Conservation (phyloP, 495 filamentous ascomycete genomes). For the Penicillium salamii region DNA sequence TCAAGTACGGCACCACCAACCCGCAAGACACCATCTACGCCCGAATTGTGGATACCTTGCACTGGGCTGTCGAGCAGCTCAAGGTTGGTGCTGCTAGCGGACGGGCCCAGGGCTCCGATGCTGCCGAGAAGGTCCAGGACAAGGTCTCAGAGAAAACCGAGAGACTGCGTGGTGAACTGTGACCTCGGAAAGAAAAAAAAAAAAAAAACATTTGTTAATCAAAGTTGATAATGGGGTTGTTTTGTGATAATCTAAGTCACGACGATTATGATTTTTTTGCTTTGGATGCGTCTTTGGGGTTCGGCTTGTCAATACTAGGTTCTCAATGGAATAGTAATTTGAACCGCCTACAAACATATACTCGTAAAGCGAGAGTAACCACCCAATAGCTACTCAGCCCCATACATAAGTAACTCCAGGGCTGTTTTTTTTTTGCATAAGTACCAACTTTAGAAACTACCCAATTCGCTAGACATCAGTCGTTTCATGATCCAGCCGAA, state of each 20-base stretch:
- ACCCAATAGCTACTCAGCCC: no score
- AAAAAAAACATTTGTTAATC: no score
- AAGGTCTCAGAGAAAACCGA: conserved; percentile 30
- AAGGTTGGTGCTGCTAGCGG: conserved; percentile 62
- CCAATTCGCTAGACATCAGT: neutral
- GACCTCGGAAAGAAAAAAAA: conserved; percentile 2
- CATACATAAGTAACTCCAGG: no score
- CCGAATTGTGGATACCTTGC: conserved; percentile 54
- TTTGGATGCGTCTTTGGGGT: neutral
- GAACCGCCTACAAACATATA: no score
- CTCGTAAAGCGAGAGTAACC: no score
- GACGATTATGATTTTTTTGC: conserved; percentile 20
- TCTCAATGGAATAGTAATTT: no score
- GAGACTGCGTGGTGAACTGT: conserved; percentile 34
- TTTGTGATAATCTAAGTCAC: conserved; percentile 8
- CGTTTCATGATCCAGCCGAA: no score
- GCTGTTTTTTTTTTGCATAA: no score
- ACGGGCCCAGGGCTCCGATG: conserved; percentile 53
- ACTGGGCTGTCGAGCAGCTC: conserved; percentile 62
- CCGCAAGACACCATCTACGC: conserved; percentile 64
- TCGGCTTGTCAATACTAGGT: no score
- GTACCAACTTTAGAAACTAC: no score
- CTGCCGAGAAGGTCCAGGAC: conserved; percentile 42
- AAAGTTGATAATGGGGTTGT: neutral
- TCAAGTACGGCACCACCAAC: conserved; percentile 70